Evolutionary conservation across 148 eudicot genomes (phyloP).

Genomic region (Spergularia marina): DNA sequence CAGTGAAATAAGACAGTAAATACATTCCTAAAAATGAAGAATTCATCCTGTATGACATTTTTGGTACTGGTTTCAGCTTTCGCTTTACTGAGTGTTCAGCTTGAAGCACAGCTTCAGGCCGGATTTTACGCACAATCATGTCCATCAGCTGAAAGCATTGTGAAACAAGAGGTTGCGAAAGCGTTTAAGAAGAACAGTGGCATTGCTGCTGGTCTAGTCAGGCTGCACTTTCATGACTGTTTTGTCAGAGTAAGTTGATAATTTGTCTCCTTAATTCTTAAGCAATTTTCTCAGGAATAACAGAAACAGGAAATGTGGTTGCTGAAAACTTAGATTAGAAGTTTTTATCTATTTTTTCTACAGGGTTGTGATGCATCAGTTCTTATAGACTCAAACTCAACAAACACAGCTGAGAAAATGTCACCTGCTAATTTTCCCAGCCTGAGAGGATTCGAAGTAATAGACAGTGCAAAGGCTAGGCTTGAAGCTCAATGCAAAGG

Average conservation of each 20-base stretch:
- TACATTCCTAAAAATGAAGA: background rate
- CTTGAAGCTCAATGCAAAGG: constrained; percentile 53
- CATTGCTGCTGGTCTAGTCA: constrained; percentile 50
- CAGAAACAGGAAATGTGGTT: too few relatives aligned
- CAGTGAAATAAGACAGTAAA: background rate
- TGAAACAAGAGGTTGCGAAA: constrained; percentile 40
- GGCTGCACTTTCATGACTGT: constrained; percentile 70
- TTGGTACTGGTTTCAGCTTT: constrained; percentile 22
- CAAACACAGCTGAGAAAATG: constrained; percentile 74
- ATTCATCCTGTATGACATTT: constrained; percentile 4
- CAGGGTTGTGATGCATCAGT: constrained; percentile 88
- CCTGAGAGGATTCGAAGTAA: constrained; percentile 72
- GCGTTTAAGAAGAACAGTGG: constrained; percentile 35
- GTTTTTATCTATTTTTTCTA: background rate
- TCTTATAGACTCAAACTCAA: constrained; percentile 65
- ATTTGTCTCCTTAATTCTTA: background rate
- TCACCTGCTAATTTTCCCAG: constrained; percentile 59
- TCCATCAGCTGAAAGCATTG: constrained; percentile 40
- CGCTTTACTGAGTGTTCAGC: constrained; percentile 14
- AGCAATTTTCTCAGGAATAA: background rate
- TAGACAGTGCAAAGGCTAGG: constrained; percentile 63
- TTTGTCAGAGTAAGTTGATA: constrained; percentile 50
- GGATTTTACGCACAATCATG: constrained; percentile 45
- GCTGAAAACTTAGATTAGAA: too few relatives aligned
- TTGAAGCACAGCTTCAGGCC: constrained; percentile 49